These are phyloP conservation scores for Podaxis mareebaensis DNA, from an alignment of 768 basidiomycete species.

Conservation along the genomic window DNA sequence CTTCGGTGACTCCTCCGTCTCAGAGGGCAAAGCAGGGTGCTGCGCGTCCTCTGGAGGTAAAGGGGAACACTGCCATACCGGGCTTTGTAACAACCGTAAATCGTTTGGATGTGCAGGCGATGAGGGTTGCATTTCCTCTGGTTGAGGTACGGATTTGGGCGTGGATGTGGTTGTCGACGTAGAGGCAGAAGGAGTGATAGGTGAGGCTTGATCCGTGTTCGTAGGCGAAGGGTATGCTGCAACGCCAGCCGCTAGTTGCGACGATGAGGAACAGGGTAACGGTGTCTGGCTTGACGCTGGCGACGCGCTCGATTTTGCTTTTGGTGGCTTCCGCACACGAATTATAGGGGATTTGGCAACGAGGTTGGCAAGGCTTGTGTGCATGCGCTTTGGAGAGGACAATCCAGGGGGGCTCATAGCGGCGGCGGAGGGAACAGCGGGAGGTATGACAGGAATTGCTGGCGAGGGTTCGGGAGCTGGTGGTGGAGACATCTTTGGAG, in stretches of 20 bases:
- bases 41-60: slow-evolving; percentile 7
- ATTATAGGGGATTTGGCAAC: slow-evolving; percentile 10
- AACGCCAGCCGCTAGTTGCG: neutral
- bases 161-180: neutral
- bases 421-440: neutral
- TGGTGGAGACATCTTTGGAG: neutral
- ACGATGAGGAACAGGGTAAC: neutral
- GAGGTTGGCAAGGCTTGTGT: neutral
- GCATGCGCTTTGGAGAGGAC: slow-evolving; percentile 1
- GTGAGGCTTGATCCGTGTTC: neutral
- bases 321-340: neutral
- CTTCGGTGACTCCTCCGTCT: neutral
- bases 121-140: slow-evolving; percentile 1
- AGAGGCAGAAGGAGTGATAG: neutral
- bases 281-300: neutral
- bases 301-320: neutral
- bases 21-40: neutral
- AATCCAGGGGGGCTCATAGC: slow-evolving; percentile 3
- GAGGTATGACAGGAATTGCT: neutral
- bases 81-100: slow-evolving; percentile 13
- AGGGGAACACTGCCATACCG: slow-evolving; percentile 11
- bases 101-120: slow-evolving; percentile 8
- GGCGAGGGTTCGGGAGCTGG: neutral
- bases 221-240: neutral
- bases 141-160: neutral